These are phyloP conservation scores for Boeremia exigua DNA, from an alignment of 2,329 filamentous ascomycete species.

Conservation along the genomic window DNA sequence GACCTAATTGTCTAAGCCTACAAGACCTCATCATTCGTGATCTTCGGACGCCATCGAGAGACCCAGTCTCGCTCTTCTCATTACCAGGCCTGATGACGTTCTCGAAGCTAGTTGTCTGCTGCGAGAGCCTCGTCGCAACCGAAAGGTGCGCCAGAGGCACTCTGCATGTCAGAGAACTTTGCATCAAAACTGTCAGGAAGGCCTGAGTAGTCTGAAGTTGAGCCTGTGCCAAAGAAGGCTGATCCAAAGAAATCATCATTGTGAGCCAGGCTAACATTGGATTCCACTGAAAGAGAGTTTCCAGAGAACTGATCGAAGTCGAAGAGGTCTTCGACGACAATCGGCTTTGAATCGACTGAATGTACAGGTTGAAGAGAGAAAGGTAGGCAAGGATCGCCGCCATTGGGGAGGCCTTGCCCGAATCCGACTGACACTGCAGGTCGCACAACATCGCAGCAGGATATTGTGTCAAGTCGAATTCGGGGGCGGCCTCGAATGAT, in stretches of 20 bases:
- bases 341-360: constrained; percentile 49
- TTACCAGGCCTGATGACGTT: constrained; percentile 32
- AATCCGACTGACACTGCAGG: constrained; percentile 98
- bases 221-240: constrained; percentile 39
- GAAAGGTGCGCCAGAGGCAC: constrained; percentile 55
- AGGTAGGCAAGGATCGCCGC: constrained; percentile 45
- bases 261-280: constrained; percentile 42
- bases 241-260: constrained; percentile 44
- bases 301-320: constrained; percentile 51
- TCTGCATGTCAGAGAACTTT: constrained; percentile 52
- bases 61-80: constrained; percentile 30
- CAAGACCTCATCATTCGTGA: constrained; percentile 38
- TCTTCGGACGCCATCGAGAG: constrained; percentile 28
- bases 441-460: constrained; percentile 99
- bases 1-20: constrained; percentile 35
- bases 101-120: constrained; percentile 47
- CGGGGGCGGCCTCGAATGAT: constrained; percentile 54
- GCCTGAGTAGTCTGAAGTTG: constrained; percentile 40
- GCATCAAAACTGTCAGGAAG: constrained; percentile 49
- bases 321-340: constrained; percentile 43
- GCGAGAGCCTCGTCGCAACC: constrained; percentile 57
- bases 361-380: constrained; percentile 45
- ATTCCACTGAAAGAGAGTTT: constrained; percentile 31
- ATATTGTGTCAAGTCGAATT: constrained; percentile 99
- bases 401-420: constrained; percentile 35